Evolutionary conservation across 805 yeast genomes (phyloP).

Genomic region (Sungouiozyma ichnusensis): DNA sequence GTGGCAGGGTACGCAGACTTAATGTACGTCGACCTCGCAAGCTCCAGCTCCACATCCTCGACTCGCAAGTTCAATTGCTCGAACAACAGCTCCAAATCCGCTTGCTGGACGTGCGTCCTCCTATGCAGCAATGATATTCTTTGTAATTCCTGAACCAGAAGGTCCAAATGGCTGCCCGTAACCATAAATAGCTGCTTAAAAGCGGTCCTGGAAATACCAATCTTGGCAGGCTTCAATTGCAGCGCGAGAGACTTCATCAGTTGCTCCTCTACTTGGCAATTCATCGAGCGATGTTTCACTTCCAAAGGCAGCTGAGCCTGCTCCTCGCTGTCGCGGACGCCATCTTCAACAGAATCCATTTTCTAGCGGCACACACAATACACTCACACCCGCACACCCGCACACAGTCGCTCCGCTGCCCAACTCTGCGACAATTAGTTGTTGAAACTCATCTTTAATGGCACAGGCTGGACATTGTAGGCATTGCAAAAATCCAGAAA

Average conservation of each 20-base stretch:
- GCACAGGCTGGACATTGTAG: no score
- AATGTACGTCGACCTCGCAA: neutral
- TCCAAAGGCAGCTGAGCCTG: conserved; percentile 5
- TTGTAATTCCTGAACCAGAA: conserved; percentile 35
- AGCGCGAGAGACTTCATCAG: conserved; percentile 29
- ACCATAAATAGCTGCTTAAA: conserved; percentile 31
- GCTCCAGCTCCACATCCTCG: conserved; percentile 23
- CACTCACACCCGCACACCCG: no score
- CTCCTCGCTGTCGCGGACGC: neutral
- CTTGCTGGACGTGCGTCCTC: conserved; percentile 41
- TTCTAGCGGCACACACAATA: no score
- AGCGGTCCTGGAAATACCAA: conserved; percentile 27
- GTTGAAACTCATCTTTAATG: no score
- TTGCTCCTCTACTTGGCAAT: conserved; percentile 13
- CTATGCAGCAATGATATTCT: conserved; percentile 50
- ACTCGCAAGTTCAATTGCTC: conserved; percentile 34
- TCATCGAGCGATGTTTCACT: conserved; percentile 12
- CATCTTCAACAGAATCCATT: neutral
- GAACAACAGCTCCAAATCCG: conserved; percentile 40
- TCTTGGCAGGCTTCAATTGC: conserved; percentile 27
- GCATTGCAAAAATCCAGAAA: no score
- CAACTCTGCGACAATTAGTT: no score
- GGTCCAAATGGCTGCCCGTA: conserved; percentile 29
- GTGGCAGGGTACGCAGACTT: neutral
- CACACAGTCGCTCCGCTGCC: no score